Base-by-base conservation (phyloP, 116 monocot species). In the Trichopus zeylanicus region DNA sequence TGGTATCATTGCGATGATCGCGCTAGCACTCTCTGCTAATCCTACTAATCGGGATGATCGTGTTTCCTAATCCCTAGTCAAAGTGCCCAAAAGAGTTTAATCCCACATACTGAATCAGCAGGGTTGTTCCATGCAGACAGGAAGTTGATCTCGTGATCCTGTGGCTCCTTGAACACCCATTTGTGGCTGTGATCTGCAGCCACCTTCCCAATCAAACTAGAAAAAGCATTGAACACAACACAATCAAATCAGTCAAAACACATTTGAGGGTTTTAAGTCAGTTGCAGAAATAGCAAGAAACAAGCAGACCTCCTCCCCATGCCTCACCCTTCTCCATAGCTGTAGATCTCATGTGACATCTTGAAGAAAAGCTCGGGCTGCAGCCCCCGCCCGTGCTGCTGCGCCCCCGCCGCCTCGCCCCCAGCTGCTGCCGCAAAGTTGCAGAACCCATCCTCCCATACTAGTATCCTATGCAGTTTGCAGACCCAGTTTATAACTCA, bases 301-400 rank as follows among this genome's bases (percentile, higher is more conserved):
- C 24, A 18, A 51, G 12, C 26, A 30, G 26, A 58, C 26, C 3
- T 34, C 33, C 35, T 9, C 7, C 1, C 11, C 31, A 1, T 27
- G 23, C 34, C 46, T 62, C 8, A 93, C 93, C 88, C 93, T 85
- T 93, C 93, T 66, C 88, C 93, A 37, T 82, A 93, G 88, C 81
- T 93, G 75, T 93, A 93, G 61, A 93, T 93, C 76, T 93, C 93
- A 82, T 93, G 88, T 6, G 93, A 88, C 93, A 93, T 88, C 75
- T 93, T 93, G 79, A 93, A 93, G 88, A 93, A 93, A 49, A 88
- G 82, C 64, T 93, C 88, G 7, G 93, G 93, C 31, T 88, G 84
- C 19, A 88, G 77, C 18, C 77, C 76, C 24, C 26, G 58, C 53
- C 33, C 59, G 16, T 49, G 49, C 31, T 48, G 23, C 48, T n/a